Conservation (phyloP, 2,329 filamentous ascomycete species). For the Coleophoma eucalyptorum region DNA sequence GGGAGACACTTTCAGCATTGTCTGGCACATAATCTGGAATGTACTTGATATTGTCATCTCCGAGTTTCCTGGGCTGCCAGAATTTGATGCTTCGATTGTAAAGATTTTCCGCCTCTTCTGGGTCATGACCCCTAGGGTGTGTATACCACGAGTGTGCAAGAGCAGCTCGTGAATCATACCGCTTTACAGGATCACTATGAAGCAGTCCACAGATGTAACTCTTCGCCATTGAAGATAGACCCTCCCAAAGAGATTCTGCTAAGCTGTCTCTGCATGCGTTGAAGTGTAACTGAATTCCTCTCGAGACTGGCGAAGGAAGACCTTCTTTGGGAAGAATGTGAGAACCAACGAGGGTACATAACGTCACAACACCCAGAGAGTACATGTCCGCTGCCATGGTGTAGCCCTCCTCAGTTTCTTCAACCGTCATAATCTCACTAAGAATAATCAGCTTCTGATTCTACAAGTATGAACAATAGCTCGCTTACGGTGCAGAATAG, state of each 20-base stretch:
- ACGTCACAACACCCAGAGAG: conserved; percentile 25
- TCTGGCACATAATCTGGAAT: conserved; percentile 7
- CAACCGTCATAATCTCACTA: conserved; percentile 16
- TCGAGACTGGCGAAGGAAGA: too few relatives aligned
- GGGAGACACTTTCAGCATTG: neutral
- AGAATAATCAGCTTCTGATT: conserved; percentile 4
- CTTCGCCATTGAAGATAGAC: conserved; percentile 19
- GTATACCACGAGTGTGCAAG: conserved; percentile 31
- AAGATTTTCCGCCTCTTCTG: conserved; percentile 18
- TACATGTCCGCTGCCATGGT: conserved; percentile 26
- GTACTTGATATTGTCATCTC: conserved; percentile 16
- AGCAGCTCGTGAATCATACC: conserved; percentile 30
- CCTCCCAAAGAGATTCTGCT: conserved; percentile 4
- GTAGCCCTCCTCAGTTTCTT: conserved; percentile 14
- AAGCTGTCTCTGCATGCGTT: neutral
- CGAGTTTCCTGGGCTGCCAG: conserved; percentile 19
- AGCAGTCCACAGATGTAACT: conserved; percentile 33
- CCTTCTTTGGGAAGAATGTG: neutral
- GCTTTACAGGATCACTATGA: conserved; percentile 21
- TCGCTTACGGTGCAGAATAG: conserved; percentile 26
- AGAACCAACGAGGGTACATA: conserved; percentile 20
- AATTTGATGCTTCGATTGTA: conserved; percentile 17
- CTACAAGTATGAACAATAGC: neutral
- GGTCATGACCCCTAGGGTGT: conserved; percentile 17
- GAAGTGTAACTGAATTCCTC: conserved; percentile 7